phyloP scores from a whole-genome alignment of 768 basidiomycete genomes.

The Tulasnella sp. region DNA sequence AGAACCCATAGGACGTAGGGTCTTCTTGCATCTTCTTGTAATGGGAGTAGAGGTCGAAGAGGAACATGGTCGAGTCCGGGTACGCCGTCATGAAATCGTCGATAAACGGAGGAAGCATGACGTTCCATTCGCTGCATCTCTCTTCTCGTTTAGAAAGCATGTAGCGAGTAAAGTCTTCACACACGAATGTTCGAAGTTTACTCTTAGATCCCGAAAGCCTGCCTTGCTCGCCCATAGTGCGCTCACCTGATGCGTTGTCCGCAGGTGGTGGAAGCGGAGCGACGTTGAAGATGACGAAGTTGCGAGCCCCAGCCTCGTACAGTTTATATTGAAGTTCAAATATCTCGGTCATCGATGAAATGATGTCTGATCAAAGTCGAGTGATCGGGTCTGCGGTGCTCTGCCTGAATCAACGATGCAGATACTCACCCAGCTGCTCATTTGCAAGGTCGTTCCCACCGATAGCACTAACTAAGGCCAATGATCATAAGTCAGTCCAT shows the following conservation, averaged over 20 bases:
- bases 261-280: constrained; percentile 28
- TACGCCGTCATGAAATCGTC: constrained; percentile 31
- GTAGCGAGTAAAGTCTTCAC: background rate
- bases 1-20: constrained; percentile 33
- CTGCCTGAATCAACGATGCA: background rate
- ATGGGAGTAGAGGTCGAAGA: constrained; percentile 28
- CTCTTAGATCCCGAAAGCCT: background rate
- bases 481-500: background rate
- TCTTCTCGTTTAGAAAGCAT: constrained; percentile 1
- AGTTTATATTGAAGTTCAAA: constrained; percentile 37
- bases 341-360: background rate
- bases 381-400: background rate
- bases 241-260: background rate
- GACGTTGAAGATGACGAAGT: constrained; percentile 50
- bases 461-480: constrained; percentile 42
- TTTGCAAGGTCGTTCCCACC: constrained; percentile 48
- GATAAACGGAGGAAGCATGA: constrained; percentile 24
- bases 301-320: constrained; percentile 37
- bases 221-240: background rate
- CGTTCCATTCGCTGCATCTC: constrained; percentile 34
- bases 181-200: background rate
- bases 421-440: background rate
- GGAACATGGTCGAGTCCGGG: constrained; percentile 35
- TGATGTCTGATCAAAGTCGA: background rate
- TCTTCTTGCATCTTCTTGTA: constrained; percentile 40